A percentile compares a stretch with the other conserved stretches of the same genome.
phyloP scores from a whole-genome alignment of 495 filamentous ascomycete species.

The Umbilicaria muhlenbergii region DNA sequence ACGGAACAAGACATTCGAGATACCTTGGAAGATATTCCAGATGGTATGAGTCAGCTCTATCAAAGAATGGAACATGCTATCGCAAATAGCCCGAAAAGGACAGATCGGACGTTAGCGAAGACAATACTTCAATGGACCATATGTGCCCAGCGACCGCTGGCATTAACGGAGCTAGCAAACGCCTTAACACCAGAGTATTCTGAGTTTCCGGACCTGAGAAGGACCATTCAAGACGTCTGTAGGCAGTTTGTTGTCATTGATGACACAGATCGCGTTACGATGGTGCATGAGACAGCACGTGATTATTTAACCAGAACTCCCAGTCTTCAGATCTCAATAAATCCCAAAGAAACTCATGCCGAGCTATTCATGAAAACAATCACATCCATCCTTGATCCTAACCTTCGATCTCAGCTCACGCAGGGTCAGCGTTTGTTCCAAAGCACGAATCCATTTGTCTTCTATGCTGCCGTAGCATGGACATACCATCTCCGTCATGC shows the following conservation, averaged over 20 bases:
- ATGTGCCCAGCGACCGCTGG: slow-evolving; percentile 17
- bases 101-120: slow-evolving; percentile 11
- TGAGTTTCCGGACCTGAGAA: slow-evolving; percentile 14
- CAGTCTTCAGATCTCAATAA: background rate
- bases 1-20: slow-evolving; percentile 14
- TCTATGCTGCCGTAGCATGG: slow-evolving; percentile 7
- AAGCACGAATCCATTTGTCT: slow-evolving; percentile 1
- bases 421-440: background rate
- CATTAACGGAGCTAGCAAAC: slow-evolving; percentile 15
- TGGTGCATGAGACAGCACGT: slow-evolving; percentile 23
- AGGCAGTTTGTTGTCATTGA: slow-evolving; percentile 22
- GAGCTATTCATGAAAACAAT: slow-evolving; percentile 6
- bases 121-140: slow-evolving; percentile 19
- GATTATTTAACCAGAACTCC: slow-evolving; percentile 13
- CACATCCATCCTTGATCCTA: slow-evolving; percentile 1
- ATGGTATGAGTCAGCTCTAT: slow-evolving; percentile 22
- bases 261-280: slow-evolving; percentile 9
- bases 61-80: slow-evolving; percentile 13
- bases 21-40: slow-evolving; percentile 20
- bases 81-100: slow-evolving; percentile 2
- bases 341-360: slow-evolving; percentile 1
- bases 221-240: slow-evolving; percentile 19
- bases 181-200: slow-evolving; percentile 18
- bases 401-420: background rate
- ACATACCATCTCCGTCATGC: slow-evolving; percentile 8